Evolutionary conservation across 140 eudicot genomes (phyloP), one percentile per base, ranked within the genome.

Genomic region (Stevia rebaudiana): DNA sequence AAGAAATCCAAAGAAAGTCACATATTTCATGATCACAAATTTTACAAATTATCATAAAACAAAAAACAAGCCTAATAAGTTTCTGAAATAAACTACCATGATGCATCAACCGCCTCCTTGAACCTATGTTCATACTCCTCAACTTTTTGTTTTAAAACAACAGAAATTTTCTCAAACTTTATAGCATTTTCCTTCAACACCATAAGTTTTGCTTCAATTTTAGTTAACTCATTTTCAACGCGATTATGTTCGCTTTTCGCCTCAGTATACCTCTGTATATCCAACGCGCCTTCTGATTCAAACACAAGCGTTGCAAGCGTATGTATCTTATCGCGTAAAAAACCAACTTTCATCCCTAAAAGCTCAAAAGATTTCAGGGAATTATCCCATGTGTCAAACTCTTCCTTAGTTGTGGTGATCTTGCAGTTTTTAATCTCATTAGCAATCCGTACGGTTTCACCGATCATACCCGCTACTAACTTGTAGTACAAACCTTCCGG

Each of bases 311-410:
- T 64, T 6, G 39, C 48, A 30, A 88, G 75, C 25, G 25, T 63
- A 0, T 15, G 37, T n/a, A 84, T 42, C 22, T 76, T 78, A 10
- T 82, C 63, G 2, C 80, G 66, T 40, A 88, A 31, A 60, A 88
- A 88, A 30, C 79, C 90, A 24, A 84, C 90, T 48, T 78, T 74
- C 86, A 88, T 76, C 24, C 96, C 96, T 71, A 84, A 25, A 47
- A 78, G 70, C 49, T 76, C 80, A 71, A 88, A 85, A 9, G 94
- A 79, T 67, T 73, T 80, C 47, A 88, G 23, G 11, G 80, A 77
- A 61, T 88, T 78, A 21, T 88, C 94, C 89, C 94, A 84, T 7
- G 74, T 54, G 13, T 74, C 80, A 65, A 84, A 75, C 30, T 82
- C 85, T 43, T 78, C 74, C 60, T 65, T 44, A 4, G 79, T 71